Evolutionary conservation across 2,329 filamentous ascomycete genomes (phyloP).

Genomic region (Chaetoscypha palmicola): DNA sequence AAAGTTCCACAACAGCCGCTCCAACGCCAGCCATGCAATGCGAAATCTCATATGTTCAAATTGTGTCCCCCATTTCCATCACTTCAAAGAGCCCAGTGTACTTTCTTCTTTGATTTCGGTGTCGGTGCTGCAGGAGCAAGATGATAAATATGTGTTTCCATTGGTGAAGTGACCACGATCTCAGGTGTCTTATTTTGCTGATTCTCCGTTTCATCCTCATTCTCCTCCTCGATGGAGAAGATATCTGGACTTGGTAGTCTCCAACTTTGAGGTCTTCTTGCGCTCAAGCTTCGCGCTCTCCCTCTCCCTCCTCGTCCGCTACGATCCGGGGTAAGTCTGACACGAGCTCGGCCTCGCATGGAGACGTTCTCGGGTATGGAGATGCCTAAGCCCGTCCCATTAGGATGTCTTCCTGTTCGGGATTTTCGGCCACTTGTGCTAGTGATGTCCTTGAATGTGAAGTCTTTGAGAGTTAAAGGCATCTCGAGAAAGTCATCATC

Average conservation of each 20-base stretch:
- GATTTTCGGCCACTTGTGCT: conserved; percentile 20
- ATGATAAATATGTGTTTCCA: conserved; percentile 5
- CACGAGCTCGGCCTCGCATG: conserved; percentile 23
- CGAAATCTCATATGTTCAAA: neutral
- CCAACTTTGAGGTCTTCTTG: conserved; percentile 26
- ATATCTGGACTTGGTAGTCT: conserved; percentile 29
- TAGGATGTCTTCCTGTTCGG: conserved; percentile 11
- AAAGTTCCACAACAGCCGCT: neutral
- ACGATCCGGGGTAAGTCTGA: conserved; percentile 14
- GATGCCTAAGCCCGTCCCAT: conserved; percentile 24
- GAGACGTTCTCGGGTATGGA: conserved; percentile 15
- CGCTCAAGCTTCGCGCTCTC: conserved; percentile 23
- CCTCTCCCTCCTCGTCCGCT: conserved; percentile 19
- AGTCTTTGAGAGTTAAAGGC: conserved; percentile 27
- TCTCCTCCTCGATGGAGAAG: conserved; percentile 27
- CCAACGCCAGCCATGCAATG: conserved; percentile 3
- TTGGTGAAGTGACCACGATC: conserved; percentile 16
- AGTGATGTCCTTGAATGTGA: conserved; percentile 16
- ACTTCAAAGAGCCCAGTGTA: conserved; percentile 27
- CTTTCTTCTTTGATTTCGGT: conserved; percentile 27
- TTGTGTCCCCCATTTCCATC: neutral
- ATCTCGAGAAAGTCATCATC: conserved; percentile 21
- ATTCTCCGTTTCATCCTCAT: conserved; percentile 18
- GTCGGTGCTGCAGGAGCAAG: conserved; percentile 4
- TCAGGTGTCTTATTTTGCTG: conserved; percentile 3